Conservation (phyloP, 1,284 basidiomycete species). For the Takashimella tepidaria region DNA sequence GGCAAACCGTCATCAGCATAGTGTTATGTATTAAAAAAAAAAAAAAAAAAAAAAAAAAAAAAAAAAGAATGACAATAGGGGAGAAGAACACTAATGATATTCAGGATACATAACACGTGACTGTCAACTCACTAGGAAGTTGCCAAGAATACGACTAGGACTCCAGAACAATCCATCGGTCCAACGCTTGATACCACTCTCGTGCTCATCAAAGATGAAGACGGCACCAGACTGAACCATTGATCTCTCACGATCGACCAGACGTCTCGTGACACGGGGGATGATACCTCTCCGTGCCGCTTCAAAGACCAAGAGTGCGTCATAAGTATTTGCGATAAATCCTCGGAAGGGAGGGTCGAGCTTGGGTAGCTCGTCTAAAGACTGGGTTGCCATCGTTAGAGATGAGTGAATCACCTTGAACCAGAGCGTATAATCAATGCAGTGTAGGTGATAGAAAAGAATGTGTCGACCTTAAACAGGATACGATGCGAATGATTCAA, state of each 20-base stretch:
- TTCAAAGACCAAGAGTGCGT: slow-evolving; percentile 92
- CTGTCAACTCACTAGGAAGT: slow-evolving; percentile 64
- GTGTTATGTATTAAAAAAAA: no score
- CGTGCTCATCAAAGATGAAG: slow-evolving; percentile 96
- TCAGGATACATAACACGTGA: background rate
- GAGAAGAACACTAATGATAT: background rate
- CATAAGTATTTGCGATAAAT: slow-evolving; percentile 91
- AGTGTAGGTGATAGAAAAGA: no score
- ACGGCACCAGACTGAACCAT: slow-evolving; percentile 92
- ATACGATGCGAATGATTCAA: no score
- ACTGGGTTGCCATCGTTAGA: slow-evolving; percentile 19
- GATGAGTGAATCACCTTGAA: slow-evolving; percentile 1
- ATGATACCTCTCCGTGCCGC: slow-evolving; percentile 84
- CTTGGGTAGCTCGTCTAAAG: no score
- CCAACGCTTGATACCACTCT: slow-evolving; percentile 97
- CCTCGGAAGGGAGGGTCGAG: slow-evolving; percentile 84
- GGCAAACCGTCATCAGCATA: no score
- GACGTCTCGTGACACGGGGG: slow-evolving; percentile 84
- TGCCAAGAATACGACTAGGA: slow-evolving; percentile 64
- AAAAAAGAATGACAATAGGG: background rate
- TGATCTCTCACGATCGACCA: slow-evolving; percentile 85
- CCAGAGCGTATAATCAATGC: no score
- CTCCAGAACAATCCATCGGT: slow-evolving; percentile 94
- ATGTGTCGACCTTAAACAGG: no score
- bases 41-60: slow-evolving; percentile 3